phyloP scores from a whole-genome alignment of 176 grass and related monocot genomes.

The Triticum aestivum region DNA sequence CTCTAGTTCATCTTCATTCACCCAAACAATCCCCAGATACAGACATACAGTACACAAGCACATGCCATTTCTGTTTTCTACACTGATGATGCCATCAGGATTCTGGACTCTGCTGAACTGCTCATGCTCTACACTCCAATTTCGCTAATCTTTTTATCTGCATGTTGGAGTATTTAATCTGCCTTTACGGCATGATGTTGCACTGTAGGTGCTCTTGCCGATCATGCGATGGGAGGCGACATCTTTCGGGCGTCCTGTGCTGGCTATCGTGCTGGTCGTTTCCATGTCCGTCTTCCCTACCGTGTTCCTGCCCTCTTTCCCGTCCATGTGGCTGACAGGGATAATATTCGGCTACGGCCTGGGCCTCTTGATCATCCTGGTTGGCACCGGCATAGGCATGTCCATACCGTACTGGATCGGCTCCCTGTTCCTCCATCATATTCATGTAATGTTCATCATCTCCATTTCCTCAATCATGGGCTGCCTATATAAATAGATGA shows the following conservation, averaged over 20 bases:
- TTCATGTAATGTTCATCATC: conserved; percentile 53
- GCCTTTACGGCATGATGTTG: not conserved
- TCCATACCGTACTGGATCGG: conserved; percentile 79
- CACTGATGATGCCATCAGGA: not conserved
- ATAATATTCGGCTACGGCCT: conserved; percentile 95
- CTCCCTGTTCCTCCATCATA: conserved; percentile 56
- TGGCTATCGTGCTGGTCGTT: conserved; percentile 66
- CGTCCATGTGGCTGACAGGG: conserved; percentile 87
- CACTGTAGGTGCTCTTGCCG: conserved; percentile 70
- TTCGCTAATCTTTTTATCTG: not conserved
- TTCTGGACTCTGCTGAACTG: not conserved
- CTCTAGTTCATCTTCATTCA: too few species aligned
- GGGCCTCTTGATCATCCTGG: conserved; percentile 84
- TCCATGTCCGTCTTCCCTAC: conserved; percentile 80
- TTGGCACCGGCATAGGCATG: conserved; percentile 82
- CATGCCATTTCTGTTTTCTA: not conserved
- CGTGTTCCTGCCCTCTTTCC: conserved; percentile 79
- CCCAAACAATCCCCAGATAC: not conserved
- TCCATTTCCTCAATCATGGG: not conserved
- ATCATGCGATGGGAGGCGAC: conserved; percentile 93
- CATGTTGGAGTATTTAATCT: not conserved
- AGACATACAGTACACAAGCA: not conserved
- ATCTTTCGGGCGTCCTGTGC: conserved; percentile 62
- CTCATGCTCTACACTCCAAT: not conserved
- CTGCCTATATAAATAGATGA: not conserved